These are phyloP conservation scores for Pythium chondricola DNA, from an alignment of 352 stramenopile genomes.

Conservation along the genomic window DNA sequence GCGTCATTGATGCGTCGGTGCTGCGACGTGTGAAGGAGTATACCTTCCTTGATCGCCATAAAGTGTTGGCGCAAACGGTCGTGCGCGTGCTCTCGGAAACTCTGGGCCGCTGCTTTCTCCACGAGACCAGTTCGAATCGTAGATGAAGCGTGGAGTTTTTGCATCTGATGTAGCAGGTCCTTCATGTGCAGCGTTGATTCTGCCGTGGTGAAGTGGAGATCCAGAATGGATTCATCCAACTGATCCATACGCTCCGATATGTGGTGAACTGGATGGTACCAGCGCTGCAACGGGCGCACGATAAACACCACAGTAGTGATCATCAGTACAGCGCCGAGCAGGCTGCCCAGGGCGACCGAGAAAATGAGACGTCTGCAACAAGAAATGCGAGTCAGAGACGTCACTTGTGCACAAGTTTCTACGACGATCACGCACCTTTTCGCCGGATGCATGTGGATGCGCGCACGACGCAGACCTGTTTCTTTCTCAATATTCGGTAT, in stretches of 20 bases:
- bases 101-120: slow-evolving; percentile 20
- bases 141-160: slow-evolving; percentile 12
- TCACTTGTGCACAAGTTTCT: background rate
- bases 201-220: slow-evolving; percentile 5
- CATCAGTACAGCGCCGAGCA: slow-evolving; percentile 13
- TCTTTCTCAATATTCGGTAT: background rate
- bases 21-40: slow-evolving; percentile 20
- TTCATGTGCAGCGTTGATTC: slow-evolving; percentile 10
- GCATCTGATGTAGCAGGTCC: slow-evolving; percentile 18
- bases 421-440: slow-evolving; percentile 18
- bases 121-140: slow-evolving; percentile 15
- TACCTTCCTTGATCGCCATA: slow-evolving; percentile 23
- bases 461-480: background rate
- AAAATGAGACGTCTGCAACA: slow-evolving; percentile 11
- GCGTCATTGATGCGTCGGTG: slow-evolving; percentile 19
- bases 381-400: background rate
- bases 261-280: slow-evolving; percentile 6
- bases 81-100: slow-evolving; percentile 21
- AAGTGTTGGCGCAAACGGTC: slow-evolving; percentile 12
- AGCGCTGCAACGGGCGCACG: slow-evolving; percentile 5
- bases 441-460: slow-evolving; percentile 24
- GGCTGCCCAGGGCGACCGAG: slow-evolving; percentile 10
- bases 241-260: slow-evolving; percentile 9
- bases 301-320: slow-evolving; percentile 15
- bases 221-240: slow-evolving; percentile 5